Conservation (phyloP, 352 stramenopile genomes). For the Phytophthora parvispora region DNA sequence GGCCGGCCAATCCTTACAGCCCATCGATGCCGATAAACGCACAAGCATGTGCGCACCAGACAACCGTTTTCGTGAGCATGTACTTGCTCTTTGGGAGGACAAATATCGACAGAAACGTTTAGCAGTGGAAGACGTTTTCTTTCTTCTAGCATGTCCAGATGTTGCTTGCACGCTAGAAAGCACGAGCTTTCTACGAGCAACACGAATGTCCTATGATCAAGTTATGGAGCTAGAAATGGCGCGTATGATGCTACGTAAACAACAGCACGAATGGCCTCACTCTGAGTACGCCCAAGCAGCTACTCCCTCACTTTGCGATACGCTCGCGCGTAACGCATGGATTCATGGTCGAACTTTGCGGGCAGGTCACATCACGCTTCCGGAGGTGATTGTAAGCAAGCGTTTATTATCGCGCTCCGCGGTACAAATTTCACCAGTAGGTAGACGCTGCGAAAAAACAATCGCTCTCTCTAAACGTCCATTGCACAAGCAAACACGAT, state of each 20-base stretch:
- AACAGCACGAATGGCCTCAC: constrained; percentile 45
- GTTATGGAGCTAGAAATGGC: constrained; percentile 69
- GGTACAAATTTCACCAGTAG: background rate
- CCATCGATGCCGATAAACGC: background rate
- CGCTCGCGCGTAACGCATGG: constrained; percentile 30
- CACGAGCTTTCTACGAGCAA: constrained; percentile 44
- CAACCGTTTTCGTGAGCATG: constrained; percentile 13
- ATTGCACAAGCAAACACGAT: background rate
- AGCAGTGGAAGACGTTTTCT: constrained; percentile 50
- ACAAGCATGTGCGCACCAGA: background rate
- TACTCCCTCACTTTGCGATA: constrained; percentile 6
- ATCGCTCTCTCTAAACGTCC: background rate
- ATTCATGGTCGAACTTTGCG: constrained; percentile 7
- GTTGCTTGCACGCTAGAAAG: constrained; percentile 53
- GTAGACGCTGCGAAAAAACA: background rate
- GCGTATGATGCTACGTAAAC: constrained; percentile 35
- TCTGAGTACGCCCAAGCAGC: constrained; percentile 40
- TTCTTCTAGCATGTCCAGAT: constrained; percentile 54
- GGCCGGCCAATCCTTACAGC: background rate
- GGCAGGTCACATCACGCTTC: background rate
- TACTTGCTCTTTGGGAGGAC: constrained; percentile 63
- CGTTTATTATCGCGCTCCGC: background rate
- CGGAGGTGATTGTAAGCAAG: constrained; percentile 15
- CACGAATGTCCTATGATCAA: constrained; percentile 50
- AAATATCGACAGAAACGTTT: constrained; percentile 57